These are phyloP conservation scores for Lepiota brunneoincarnata DNA, from an alignment of 768 basidiomycete genomes.

Conservation along the genomic window DNA sequence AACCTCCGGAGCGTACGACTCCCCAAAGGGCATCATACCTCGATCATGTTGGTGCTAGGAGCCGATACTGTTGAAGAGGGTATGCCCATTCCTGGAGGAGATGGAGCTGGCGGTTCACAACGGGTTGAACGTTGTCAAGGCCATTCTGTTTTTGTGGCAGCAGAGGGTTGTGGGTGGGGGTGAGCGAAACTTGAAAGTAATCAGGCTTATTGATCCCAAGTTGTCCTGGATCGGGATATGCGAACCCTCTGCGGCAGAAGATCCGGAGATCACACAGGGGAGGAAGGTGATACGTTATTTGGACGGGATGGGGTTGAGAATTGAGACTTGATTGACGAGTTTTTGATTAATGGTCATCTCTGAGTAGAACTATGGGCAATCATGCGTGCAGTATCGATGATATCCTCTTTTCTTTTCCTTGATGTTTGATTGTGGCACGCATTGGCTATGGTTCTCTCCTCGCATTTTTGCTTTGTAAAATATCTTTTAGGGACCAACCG, in stretches of 20 bases:
- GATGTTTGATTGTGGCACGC: no score
- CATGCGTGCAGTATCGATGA: no score
- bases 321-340: not conserved
- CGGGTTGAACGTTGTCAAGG: conserved; percentile 7
- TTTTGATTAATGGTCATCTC: not conserved
- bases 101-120: conserved; percentile 6
- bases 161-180: not conserved
- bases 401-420: no score
- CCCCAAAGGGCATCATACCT: conserved; percentile 9
- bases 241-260: conserved; percentile 1
- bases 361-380: no score
- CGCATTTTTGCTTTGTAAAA: no score
- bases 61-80: not conserved
- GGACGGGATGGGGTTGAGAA: not conserved
- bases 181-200: not conserved
- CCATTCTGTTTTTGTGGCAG: conserved; percentile 6
- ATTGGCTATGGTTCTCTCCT: no score
- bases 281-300: not conserved
- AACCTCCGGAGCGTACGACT: conserved; percentile 1
- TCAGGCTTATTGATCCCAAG: conserved; percentile 8
- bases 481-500: no score
- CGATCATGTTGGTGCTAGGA: not conserved
- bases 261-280: conserved; percentile 1
- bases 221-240: conserved; percentile 8
- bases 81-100: conserved; percentile 3